Conservation (phyloP, 2,329 filamentous ascomycete species). For the Fusarium continuum region DNA sequence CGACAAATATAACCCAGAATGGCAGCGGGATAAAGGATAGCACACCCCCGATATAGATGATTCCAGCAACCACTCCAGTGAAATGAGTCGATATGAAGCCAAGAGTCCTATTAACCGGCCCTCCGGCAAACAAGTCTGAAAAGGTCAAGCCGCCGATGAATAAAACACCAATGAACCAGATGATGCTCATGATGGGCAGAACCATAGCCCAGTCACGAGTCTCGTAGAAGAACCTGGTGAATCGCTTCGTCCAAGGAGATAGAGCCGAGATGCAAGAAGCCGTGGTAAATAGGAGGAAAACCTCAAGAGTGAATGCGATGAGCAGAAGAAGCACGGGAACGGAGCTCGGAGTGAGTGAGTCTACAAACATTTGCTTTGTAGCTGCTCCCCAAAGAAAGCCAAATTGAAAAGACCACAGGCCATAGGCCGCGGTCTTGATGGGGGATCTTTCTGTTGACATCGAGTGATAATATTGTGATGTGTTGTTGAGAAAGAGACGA, state of each 20-base stretch:
- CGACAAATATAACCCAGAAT: slow-evolving; percentile 29
- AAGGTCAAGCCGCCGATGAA: background rate
- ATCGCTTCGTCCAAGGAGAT: background rate
- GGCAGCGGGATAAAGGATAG: slow-evolving; percentile 7
- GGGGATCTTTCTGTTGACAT: slow-evolving; percentile 4
- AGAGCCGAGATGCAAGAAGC: slow-evolving; percentile 20
- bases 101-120: slow-evolving; percentile 3
- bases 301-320: slow-evolving; percentile 18
- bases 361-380: too few species aligned
- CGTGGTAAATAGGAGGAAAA: slow-evolving; percentile 39
- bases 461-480: background rate
- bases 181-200: slow-evolving; percentile 23
- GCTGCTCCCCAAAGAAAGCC: background rate
- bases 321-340: background rate
- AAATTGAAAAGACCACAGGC: slow-evolving; percentile 23
- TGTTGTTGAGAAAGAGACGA: background rate
- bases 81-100: background rate
- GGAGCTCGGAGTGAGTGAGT: background rate
- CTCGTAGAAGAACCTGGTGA: slow-evolving; percentile 29
- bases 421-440: background rate
- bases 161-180: slow-evolving; percentile 23
- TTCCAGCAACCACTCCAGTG: background rate
- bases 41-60: background rate
- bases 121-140: slow-evolving; percentile 8
- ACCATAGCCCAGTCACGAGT: slow-evolving; percentile 27